phyloP scores from a whole-genome alignment of 148 eudicot species.

The Simmondsia chinensis region DNA sequence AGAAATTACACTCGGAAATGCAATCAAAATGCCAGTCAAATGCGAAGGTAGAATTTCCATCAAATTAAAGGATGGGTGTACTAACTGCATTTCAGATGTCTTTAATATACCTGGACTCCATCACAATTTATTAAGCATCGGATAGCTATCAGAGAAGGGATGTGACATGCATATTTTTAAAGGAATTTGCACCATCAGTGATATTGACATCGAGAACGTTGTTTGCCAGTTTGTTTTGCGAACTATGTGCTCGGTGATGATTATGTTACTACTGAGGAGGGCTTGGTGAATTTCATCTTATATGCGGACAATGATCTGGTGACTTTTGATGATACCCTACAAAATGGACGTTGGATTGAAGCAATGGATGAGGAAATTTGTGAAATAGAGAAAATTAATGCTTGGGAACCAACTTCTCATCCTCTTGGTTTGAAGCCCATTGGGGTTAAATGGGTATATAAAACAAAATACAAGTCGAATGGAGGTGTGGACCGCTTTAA shows the following conservation, averaged over 20 bases:
- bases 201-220: neutral
- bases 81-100: too few species aligned
- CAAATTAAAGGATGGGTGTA: too few species aligned
- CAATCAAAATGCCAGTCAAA: too few species aligned
- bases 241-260: neutral
- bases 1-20: too few species aligned
- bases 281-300: neutral
- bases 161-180: too few species aligned
- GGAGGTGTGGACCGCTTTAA: neutral
- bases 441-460: neutral
- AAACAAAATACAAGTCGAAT: neutral
- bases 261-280: too few species aligned
- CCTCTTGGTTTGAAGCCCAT: neutral
- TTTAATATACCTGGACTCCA: too few species aligned
- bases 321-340: neutral
- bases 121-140: too few species aligned
- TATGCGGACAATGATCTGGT: neutral
- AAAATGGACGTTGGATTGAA: neutral
- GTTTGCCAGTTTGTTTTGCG: neutral
- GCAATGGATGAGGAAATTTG: neutral
- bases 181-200: too few species aligned
- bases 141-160: too few species aligned
- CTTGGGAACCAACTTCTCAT: neutral
- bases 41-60: too few species aligned
- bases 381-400: neutral